Base-by-base conservation (phyloP, 192 early-diverging fungal genomes). In the Backusella sp. region DNA sequence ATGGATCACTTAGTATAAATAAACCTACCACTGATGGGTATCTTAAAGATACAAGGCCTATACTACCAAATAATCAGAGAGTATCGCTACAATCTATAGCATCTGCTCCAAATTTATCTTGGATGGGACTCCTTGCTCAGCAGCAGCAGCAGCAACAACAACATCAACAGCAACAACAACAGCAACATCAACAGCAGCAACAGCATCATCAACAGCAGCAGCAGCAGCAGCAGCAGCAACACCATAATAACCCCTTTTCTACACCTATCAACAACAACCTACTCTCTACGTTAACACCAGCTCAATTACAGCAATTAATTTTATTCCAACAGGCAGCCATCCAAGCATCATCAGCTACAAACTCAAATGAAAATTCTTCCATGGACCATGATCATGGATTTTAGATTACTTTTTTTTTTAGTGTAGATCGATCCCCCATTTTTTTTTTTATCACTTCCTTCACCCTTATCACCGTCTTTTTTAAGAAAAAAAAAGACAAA, bases 41-140 rank as follows among this genome's bases (percentile, higher is more conserved):
- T 62, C 56, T 12, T 62, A 62, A 62, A 62, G 26, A 28, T 62
- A 28, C 23, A 28, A 62, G 56, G 26, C 56, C 56, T 28, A 62
- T 62, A 9, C 14, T 62, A 62, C 56, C 56, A 28, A 62, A 23
- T 62, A 62, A 62, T 62, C 68, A 69, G 14, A 36, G 37, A 39
- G 35, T 41, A 35, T 14, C 59, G 11, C 36, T 74, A 35, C 73
- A 62, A n/a, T 68, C 74, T 0, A 66, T 66, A 32, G 74, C 66
- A 23, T 68, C 44, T 36, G 52, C 52, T 36, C 52, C 68, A 12
- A 71, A 62, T 30, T 36, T 72, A 46, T 71, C 68, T 52, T 77
- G 68, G 69, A 69, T 77, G 68, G 76, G 76, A 28, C 30, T 72
- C 44, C 59, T 77, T 69, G 53, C 76, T 62, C 68, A 70, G 26